Evolutionary conservation across 2,329 filamentous ascomycete species (phyloP).

Genomic region (Trichoderma sp.): DNA sequence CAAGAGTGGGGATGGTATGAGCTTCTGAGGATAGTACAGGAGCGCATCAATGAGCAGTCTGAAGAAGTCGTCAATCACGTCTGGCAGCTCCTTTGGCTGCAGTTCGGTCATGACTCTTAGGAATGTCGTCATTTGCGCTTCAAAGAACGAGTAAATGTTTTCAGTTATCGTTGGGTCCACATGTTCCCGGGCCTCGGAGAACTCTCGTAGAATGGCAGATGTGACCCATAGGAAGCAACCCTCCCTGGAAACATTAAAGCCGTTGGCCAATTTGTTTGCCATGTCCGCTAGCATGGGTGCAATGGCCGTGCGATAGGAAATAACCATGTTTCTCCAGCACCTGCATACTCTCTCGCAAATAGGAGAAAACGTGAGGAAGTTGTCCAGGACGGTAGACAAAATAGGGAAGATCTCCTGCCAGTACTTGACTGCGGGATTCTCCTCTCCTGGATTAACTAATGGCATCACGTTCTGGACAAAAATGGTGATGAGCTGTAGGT

Average conservation of each 20-base stretch:
- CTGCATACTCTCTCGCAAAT: slow-evolving; percentile 92
- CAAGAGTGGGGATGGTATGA: slow-evolving; percentile 76
- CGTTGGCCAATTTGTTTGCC: slow-evolving; percentile 81
- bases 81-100: slow-evolving; percentile 68
- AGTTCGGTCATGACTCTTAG: slow-evolving; percentile 85
- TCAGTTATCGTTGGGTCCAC: slow-evolving; percentile 79
- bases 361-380: slow-evolving; percentile 79
- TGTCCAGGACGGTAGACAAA: slow-evolving; percentile 79
- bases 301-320: slow-evolving; percentile 89
- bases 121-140: slow-evolving; percentile 87
- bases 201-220: slow-evolving; percentile 89
- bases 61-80: slow-evolving; percentile 95
- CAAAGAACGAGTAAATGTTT: slow-evolving; percentile 91
- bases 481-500: slow-evolving; percentile 85
- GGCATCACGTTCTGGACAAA: slow-evolving; percentile 79
- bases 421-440: slow-evolving; percentile 92
- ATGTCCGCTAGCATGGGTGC: slow-evolving; percentile 78
- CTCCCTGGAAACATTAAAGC: slow-evolving; percentile 82
- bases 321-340: slow-evolving; percentile 95
- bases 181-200: slow-evolving; percentile 83
- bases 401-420: slow-evolving; percentile 92
- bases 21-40: slow-evolving; percentile 83
- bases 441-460: slow-evolving; percentile 65
- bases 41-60: slow-evolving; percentile 86
- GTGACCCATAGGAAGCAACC: slow-evolving; percentile 99